Conservation (phyloP, 2,329 filamentous ascomycete genomes). For the Clarireedia sp. region DNA sequence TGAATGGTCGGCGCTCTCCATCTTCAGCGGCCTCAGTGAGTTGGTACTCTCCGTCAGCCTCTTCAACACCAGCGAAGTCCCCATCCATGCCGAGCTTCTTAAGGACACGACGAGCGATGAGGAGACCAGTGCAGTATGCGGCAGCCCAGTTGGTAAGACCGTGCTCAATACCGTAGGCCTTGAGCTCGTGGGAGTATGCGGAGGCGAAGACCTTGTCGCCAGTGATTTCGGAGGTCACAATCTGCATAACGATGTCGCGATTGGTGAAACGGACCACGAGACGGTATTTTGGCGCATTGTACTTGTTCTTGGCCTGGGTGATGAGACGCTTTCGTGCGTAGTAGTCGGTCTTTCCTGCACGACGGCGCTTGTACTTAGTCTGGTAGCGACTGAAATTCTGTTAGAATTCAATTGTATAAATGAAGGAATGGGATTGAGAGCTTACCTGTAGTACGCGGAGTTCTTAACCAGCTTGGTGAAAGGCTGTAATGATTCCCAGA, state of each 20-base stretch:
- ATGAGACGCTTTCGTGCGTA: slow-evolving; percentile 99
- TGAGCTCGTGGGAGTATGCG: slow-evolving; percentile 96
- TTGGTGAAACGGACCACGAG: slow-evolving; percentile 99
- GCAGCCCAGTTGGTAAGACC: slow-evolving; percentile 99
- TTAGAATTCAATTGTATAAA: slow-evolving; percentile 23
- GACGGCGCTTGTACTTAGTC: slow-evolving; percentile 99
- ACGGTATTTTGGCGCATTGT: slow-evolving; percentile 99
- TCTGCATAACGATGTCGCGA: slow-evolving; percentile 98
- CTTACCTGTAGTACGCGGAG: slow-evolving; percentile 97
- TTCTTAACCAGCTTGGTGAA: slow-evolving; percentile 97
- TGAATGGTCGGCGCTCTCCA: slow-evolving; percentile 95
- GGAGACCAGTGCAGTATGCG: slow-evolving; percentile 91
- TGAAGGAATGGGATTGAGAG: slow-evolving; percentile 20
- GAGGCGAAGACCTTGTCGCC: slow-evolving; percentile 94
- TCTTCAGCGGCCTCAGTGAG: slow-evolving; percentile 87
- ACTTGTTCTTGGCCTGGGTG: slow-evolving; percentile 99
- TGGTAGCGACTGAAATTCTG: slow-evolving; percentile 72
- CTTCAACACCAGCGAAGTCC: slow-evolving; percentile 90
- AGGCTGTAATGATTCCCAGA: slow-evolving; percentile 60
- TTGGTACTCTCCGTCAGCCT: slow-evolving; percentile 91
- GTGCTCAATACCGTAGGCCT: slow-evolving; percentile 94
- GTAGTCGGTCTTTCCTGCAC: slow-evolving; percentile 98
- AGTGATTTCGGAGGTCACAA: slow-evolving; percentile 89
- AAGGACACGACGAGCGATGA: slow-evolving; percentile 92
- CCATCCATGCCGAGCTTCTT: slow-evolving; percentile 95